Percentiles rank a stretch among this genome's conserved stretches.
phyloP scores from a whole-genome alignment of 1,284 basidiomycete species.

The Ceratobasidium theobromae region DNA sequence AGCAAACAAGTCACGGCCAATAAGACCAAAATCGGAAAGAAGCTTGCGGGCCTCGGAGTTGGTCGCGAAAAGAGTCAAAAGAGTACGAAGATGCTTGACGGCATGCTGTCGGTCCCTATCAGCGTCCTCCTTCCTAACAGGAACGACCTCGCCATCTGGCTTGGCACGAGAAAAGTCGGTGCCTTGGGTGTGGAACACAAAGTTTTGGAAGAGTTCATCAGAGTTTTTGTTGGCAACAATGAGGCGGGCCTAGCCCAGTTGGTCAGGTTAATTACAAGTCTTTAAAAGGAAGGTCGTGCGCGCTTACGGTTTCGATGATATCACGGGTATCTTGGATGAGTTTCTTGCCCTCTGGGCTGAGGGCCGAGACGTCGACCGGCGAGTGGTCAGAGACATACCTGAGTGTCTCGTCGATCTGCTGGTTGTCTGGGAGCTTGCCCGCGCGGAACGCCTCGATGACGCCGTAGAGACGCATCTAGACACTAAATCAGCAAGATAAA shows the following conservation, averaged over 20 bases:
- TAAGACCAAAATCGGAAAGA: constrained; percentile 74
- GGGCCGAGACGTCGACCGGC: constrained; percentile 62
- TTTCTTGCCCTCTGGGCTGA: constrained; percentile 75
- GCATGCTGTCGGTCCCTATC: constrained; percentile 65
- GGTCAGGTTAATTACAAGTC: not conserved
- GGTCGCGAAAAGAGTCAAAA: constrained; percentile 80
- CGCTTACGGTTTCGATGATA: constrained; percentile 61
- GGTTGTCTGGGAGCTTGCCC: constrained; percentile 77
- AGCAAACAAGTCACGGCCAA: constrained; percentile 85
- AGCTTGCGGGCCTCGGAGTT: constrained; percentile 93
- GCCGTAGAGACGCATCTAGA: constrained; percentile 68
- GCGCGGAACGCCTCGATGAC: constrained; percentile 76
- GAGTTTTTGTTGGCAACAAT: constrained; percentile 81
- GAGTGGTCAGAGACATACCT: constrained; percentile 66
- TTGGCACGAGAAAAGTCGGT: constrained; percentile 52
- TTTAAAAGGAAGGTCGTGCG: not conserved
- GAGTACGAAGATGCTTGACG: constrained; percentile 80
- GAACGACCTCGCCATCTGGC: constrained; percentile 51
- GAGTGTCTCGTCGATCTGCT: constrained; percentile 74
- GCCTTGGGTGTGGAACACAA: constrained; percentile 72
- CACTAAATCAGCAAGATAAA: not conserved
- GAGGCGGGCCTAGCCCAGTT: constrained; percentile 51
- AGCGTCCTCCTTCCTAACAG: constrained; percentile 58
- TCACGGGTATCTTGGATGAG: constrained; percentile 74
- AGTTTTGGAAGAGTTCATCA: constrained; percentile 86